Base-by-base conservation (phyloP, 1,284 basidiomycete species). In the Trametes pubescens region DNA sequence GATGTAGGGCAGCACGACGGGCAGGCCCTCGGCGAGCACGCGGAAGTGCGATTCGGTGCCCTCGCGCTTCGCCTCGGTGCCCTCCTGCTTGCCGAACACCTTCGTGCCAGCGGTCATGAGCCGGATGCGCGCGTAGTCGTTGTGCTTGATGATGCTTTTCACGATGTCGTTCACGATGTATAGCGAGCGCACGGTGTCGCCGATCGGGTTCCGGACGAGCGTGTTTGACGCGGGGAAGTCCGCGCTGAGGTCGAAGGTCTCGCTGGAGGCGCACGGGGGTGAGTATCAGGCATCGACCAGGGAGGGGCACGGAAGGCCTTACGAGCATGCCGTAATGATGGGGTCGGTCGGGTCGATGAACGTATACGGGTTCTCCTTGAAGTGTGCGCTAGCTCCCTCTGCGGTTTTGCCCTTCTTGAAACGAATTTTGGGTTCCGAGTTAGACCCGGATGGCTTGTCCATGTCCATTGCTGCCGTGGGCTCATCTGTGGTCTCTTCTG, bases 71-170 rank as follows among this genome's bases (percentile, higher is more conserved):
- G 71, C 71, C 46, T 73, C 74, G 14, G 70, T 69, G 44, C 75
- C 84, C 57, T 91, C 90, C 72, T 92, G 91, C 73, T 88, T 89
- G 13, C 84, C 82, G 74, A 92, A 86, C 14, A 91, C 86, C 77
- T 98, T 98, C 61, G 96, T 95, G 35, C 98, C 98, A 47, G 93
- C 92, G 37, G 93, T 91, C 72, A 97, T 91, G 62, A 99, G 86
- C 2, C 98, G 90, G 61, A 99, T 84, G 29, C 90, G 88, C 44
- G 88, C 86, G 74, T 92, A 96, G 76, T 96, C 91, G 74, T 99
- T 99, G 74, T 90, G 83, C 53, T 84, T 75, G 64, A 99, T 85
- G 66, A 99, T 84, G 18, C 84, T 80, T 77, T 92, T 94, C 71
- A 96, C 92, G 66, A 93, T 81, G 71, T 91, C 87, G 71, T 97